These are phyloP conservation scores for Parsonsia alboflavescens DNA, from an alignment of 257 asterid species.

Conservation along the genomic window DNA sequence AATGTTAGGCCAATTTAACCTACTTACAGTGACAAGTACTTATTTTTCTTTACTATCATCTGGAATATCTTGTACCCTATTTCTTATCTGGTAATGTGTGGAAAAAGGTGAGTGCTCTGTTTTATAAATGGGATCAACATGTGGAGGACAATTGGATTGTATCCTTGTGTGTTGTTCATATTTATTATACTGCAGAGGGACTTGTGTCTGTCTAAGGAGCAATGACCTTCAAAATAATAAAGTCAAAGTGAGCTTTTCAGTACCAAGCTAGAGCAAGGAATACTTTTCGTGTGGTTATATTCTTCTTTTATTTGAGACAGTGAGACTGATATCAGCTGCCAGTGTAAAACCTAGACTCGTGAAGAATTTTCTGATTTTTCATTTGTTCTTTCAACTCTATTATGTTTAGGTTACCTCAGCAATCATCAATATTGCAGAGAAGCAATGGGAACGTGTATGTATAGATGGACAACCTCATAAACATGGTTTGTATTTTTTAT, in stretches of 20 bases:
- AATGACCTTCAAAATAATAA: not conserved
- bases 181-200: no score
- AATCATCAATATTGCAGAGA: conserved; percentile 64
- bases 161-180: not conserved
- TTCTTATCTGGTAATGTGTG: not conserved
- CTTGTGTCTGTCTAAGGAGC: not conserved
- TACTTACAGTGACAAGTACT: not conserved
- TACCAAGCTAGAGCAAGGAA: not conserved
- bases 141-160: not conserved
- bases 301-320: not conserved
- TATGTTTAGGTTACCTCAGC: conserved; percentile 68
- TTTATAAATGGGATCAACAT: not conserved
- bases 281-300: not conserved
- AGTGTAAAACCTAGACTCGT: not conserved
- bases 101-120: not conserved
- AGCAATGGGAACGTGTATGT: conserved; percentile 89
- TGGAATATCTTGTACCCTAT: not conserved
- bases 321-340: not conserved
- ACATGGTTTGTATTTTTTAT: conserved; percentile 56
- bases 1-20: not conserved
- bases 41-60: not conserved
- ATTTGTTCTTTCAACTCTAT: not conserved
- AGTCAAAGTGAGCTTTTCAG: not conserved
- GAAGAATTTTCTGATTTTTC: not conserved
- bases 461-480: conserved; percentile 69